Evolutionary conservation across 441 rosid genomes (phyloP).

Genomic region (Gossypium lobatum): DNA sequence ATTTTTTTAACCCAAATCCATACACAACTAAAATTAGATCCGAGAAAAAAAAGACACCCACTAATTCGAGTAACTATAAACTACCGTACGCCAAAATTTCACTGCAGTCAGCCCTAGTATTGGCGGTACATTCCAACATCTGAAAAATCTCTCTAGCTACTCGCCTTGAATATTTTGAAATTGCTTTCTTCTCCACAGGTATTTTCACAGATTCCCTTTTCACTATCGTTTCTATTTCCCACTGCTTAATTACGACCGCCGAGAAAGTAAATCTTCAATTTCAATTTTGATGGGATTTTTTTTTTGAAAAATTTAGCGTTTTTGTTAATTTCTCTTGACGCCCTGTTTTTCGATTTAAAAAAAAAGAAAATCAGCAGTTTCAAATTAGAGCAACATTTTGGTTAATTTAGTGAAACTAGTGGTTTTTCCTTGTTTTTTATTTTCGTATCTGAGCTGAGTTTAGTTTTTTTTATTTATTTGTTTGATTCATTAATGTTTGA

Average conservation of each 20-base stretch:
- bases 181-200: background rate
- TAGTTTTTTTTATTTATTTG: background rate
- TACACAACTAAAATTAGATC: no score
- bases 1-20: no score
- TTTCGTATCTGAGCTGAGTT: conserved; percentile 3
- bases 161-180: background rate
- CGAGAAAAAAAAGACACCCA: no score
- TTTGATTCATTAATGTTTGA: background rate
- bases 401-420: background rate
- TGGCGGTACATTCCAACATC: background rate
- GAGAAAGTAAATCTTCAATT: background rate
- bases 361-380: background rate
- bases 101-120: background rate
- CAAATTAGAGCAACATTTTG: background rate
- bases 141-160: background rate
- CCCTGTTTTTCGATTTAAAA: background rate
- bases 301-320: background rate
- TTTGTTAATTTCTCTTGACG: background rate
- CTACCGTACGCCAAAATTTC: no score
- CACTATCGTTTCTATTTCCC: no score
- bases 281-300: background rate
- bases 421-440: background rate
- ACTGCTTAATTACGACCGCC: background rate
- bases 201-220: background rate
- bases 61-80: no score